A percentile compares a stretch with the other conserved stretches of the same genome.
Conservation (phyloP, 2,329 filamentous ascomycete genomes). For the Penicillium janthinellum region DNA sequence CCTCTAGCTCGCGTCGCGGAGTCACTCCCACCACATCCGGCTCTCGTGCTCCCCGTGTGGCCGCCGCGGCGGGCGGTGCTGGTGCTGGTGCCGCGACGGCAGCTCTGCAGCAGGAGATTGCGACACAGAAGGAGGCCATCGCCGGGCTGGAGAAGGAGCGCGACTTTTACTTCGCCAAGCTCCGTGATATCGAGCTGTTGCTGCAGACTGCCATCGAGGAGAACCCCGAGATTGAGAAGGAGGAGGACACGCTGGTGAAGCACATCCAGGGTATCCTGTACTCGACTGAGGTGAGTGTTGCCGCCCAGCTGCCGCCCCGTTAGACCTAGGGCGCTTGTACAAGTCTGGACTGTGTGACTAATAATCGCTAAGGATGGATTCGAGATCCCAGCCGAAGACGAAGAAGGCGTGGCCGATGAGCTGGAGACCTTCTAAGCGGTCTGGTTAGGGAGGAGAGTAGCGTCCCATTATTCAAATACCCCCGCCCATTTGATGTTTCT, state of each 20-base stretch:
- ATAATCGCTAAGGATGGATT: constrained; percentile 56
- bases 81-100: constrained; percentile 61
- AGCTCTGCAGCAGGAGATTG: constrained; percentile 81
- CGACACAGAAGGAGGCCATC: constrained; percentile 92
- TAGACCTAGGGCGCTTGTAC: not conserved
- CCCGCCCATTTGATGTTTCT: constrained; percentile 13
- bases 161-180: constrained; percentile 99
- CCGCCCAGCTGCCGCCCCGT: not conserved
- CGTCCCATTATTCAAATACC: constrained; percentile 27
- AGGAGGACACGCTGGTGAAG: constrained; percentile 89
- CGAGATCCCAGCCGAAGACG: constrained; percentile 73
- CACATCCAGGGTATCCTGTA: constrained; percentile 96
- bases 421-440: constrained; percentile 41
- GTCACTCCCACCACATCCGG: constrained; percentile 63
- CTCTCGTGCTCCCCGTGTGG: constrained; percentile 47
- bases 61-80: constrained; percentile 43
- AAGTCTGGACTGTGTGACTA: not conserved
- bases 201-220: constrained; percentile 92
- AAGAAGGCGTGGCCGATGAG: constrained; percentile 57
- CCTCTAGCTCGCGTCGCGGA: constrained; percentile 55
- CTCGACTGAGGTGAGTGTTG: constrained; percentile 73
- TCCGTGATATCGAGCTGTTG: constrained; percentile 92
- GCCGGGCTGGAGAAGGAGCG: constrained; percentile 90
- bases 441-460: constrained; percentile 13
- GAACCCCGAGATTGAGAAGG: constrained; percentile 89